Evolutionary conservation across 441 rosid genomes (phyloP).

Genomic region (Breynia disticha): DNA sequence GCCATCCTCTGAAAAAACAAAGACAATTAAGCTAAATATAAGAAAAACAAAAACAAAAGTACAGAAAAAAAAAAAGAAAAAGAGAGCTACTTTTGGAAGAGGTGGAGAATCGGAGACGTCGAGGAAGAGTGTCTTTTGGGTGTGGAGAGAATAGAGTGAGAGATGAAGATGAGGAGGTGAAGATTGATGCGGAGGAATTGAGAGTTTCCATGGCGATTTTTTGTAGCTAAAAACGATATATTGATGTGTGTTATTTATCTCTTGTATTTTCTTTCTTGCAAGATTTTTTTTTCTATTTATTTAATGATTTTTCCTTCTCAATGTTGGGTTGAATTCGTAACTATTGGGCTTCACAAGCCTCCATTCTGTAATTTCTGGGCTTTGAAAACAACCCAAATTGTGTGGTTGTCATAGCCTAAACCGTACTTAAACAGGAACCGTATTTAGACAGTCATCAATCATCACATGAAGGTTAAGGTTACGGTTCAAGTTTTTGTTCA

Average conservation of each 20-base stretch:
- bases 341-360: too few relatives aligned
- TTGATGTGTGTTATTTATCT: too few relatives aligned
- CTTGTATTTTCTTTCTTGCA: neutral
- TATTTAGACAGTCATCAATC: too few relatives aligned
- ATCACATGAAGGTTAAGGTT: too few relatives aligned
- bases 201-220: slow-evolving; percentile 58
- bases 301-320: too few relatives aligned
- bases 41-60: neutral
- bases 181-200: slow-evolving; percentile 45
- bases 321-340: too few relatives aligned
- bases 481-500: too few relatives aligned
- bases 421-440: too few relatives aligned
- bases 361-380: too few relatives aligned
- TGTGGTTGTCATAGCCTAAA: too few relatives aligned
- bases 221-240: neutral
- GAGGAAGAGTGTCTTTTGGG: slow-evolving; percentile 26
- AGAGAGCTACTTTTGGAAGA: slow-evolving; percentile 44
- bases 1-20: slow-evolving; percentile 33
- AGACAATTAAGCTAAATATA: slow-evolving; percentile 1
- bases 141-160: slow-evolving; percentile 53
- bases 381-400: too few relatives aligned
- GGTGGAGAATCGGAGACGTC: slow-evolving; percentile 40
- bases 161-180: slow-evolving; percentile 49
- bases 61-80: neutral
- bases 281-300: neutral